These are phyloP conservation scores for Fusarium piperis DNA, from an alignment of 2,329 filamentous ascomycete genomes.

Conservation along the genomic window DNA sequence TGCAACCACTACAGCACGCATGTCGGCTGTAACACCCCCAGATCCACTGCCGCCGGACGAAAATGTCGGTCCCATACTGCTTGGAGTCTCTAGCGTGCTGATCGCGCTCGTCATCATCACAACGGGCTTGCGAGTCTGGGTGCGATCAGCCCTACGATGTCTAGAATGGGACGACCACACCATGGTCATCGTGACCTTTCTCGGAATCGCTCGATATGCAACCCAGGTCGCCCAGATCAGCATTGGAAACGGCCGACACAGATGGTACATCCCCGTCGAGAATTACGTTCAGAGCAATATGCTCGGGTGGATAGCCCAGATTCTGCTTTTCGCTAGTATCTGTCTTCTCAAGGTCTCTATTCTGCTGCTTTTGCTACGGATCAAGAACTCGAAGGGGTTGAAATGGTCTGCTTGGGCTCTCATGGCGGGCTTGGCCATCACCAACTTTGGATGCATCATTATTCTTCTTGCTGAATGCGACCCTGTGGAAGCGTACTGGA, in stretches of 20 bases:
- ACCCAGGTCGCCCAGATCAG: slow-evolving; percentile 47
- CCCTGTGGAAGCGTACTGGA: slow-evolving; percentile 47
- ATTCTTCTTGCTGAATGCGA: slow-evolving; percentile 48
- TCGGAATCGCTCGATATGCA: slow-evolving; percentile 45
- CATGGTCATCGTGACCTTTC: slow-evolving; percentile 43
- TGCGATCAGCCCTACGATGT: slow-evolving; percentile 41
- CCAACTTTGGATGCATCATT: slow-evolving; percentile 45
- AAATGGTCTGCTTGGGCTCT: slow-evolving; percentile 45
- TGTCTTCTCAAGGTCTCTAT: slow-evolving; percentile 55
- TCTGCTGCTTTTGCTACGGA: slow-evolving; percentile 52
- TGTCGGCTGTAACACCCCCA: slow-evolving; percentile 26
- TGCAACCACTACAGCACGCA: not conserved
- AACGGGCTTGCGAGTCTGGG: slow-evolving; percentile 46
- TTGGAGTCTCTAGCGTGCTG: slow-evolving; percentile 47
- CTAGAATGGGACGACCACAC: slow-evolving; percentile 52
- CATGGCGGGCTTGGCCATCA: slow-evolving; percentile 46
- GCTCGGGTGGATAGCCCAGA: slow-evolving; percentile 52
- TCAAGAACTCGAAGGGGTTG: slow-evolving; percentile 49
- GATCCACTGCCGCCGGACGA: slow-evolving; percentile 48
- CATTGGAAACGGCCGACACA: slow-evolving; percentile 52
- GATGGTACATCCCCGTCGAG: slow-evolving; percentile 45
- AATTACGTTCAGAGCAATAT: slow-evolving; percentile 50
- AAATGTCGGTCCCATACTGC: slow-evolving; percentile 46
- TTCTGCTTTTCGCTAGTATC: slow-evolving; percentile 52
- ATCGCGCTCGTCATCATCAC: slow-evolving; percentile 46